Evolutionary conservation across 805 yeast species (phyloP).

Genomic region (Starmerella gropengiesseri): DNA sequence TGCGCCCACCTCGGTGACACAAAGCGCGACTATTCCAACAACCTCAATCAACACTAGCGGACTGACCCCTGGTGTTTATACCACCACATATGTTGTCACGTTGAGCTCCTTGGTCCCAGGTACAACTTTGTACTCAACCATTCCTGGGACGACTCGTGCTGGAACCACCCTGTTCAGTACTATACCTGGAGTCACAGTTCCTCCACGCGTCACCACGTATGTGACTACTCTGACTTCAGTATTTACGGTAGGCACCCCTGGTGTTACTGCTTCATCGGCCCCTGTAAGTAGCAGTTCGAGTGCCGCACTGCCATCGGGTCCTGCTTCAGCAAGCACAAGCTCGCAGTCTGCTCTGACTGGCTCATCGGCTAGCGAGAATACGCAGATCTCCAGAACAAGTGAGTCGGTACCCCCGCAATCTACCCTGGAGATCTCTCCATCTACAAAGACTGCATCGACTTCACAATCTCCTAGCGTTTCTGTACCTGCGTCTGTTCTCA

Average conservation of each 20-base stretch:
- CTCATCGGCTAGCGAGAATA: too few relatives aligned
- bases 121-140: constrained; percentile 9
- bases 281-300: not conserved
- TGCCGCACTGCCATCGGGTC: not conserved
- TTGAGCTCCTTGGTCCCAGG: constrained; percentile 2
- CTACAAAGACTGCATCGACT: not conserved
- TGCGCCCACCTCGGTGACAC: too few relatives aligned
- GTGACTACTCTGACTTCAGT: constrained; percentile 7
- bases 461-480: not conserved
- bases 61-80: constrained; percentile 7
- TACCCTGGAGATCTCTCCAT: not conserved
- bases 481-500: not conserved
- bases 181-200: not conserved
- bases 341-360: too few relatives aligned
- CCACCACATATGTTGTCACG: constrained; percentile 3
- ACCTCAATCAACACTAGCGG: constrained; percentile 9
- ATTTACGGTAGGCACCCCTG: constrained; percentile 10
- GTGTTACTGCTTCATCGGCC: not conserved
- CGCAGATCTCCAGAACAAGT: too few relatives aligned
- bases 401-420: too few relatives aligned
- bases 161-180: constrained; percentile 13
- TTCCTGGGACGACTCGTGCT: constrained; percentile 19
- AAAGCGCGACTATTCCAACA: not conserved
- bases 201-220: not conserved
- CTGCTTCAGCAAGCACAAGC: not conserved